A percentile compares a stretch with the other conserved stretches of the same genome.
Evolutionary conservation across 148 eudicot species (phyloP).

Genomic region (Rhododendron ferrugineum): DNA sequence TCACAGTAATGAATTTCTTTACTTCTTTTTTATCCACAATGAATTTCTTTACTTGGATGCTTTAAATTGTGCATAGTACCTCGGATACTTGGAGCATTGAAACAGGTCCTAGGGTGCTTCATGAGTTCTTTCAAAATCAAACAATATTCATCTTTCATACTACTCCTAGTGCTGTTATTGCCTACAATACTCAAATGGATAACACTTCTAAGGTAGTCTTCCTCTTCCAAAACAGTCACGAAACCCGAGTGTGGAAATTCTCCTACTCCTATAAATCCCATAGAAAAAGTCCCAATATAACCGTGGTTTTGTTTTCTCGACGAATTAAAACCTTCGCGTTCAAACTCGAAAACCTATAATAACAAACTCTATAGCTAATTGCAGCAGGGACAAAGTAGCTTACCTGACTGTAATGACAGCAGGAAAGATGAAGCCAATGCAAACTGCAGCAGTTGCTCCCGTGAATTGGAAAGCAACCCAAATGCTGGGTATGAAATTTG

Average conservation of each 20-base stretch:
- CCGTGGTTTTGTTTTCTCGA: neutral
- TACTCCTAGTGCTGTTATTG: too few relatives aligned
- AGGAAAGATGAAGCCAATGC: constrained; percentile 80
- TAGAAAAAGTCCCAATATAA: neutral
- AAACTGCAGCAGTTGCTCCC: constrained; percentile 94
- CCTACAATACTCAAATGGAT: too few relatives aligned
- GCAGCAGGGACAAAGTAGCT: constrained; percentile 11
- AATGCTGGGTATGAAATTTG: constrained; percentile 82
- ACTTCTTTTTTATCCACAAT: too few relatives aligned
- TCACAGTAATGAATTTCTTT: too few relatives aligned
- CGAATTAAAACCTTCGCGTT: neutral
- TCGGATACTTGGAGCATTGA: neutral
- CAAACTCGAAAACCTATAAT: neutral
- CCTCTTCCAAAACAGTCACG: too few relatives aligned
- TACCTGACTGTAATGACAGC: constrained; percentile 80
- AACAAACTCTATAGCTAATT: neutral
- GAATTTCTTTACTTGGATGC: neutral
- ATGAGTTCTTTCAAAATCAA: neutral
- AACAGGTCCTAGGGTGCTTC: neutral
- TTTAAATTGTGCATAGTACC: neutral
- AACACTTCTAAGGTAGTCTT: too few relatives aligned
- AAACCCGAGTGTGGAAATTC: too few relatives aligned
- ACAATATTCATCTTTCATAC: too few relatives aligned
- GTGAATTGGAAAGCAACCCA: constrained; percentile 98
- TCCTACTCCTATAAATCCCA: too few relatives aligned